A percentile compares a stretch with the other conserved stretches of the same genome.
Conservation (phyloP, 352 stramenopile genomes). For the Pythium scleroteichum region DNA sequence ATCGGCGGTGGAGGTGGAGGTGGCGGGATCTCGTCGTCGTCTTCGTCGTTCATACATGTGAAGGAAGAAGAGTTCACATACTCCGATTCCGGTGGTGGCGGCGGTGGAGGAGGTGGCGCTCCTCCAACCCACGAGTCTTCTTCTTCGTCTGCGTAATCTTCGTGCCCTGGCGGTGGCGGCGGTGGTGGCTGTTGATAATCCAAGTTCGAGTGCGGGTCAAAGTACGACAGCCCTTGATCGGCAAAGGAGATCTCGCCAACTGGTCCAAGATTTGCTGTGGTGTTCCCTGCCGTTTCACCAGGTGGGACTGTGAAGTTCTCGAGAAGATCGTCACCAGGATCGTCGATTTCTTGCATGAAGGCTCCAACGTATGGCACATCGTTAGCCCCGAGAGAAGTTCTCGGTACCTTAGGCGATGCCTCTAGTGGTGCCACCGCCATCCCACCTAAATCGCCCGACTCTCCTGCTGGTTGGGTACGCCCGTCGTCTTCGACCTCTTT, state of each 20-base stretch:
- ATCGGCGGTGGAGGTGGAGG: conserved; percentile 31
- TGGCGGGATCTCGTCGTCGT: conserved; percentile 1
- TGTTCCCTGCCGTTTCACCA: neutral
- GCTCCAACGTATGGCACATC: conserved; percentile 32
- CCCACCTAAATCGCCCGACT: neutral
- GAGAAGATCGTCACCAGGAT: conserved; percentile 31
- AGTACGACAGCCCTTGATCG: conserved; percentile 61
- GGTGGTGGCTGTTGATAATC: conserved; percentile 8
- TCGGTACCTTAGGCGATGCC: neutral
- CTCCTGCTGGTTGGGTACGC: neutral
- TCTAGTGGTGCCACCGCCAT: neutral
- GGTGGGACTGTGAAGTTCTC: conserved; percentile 29
- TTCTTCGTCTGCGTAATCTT: conserved; percentile 11
- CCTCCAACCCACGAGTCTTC: conserved; percentile 3
- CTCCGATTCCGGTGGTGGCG: conserved; percentile 10
- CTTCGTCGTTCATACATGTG: neutral
- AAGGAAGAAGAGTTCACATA: neutral
- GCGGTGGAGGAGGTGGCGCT: conserved; percentile 8
- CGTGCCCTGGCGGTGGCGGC: neutral
- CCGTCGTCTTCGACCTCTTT: conserved; percentile 2
- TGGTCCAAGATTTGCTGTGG: neutral
- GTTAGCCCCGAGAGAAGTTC: neutral
- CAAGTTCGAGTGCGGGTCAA: conserved; percentile 31
- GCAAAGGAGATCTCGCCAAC: conserved; percentile 25
- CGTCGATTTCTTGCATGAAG: conserved; percentile 71